Evolutionary conservation across 306 rosid genomes (phyloP).

Genomic region (Oxytropis ochrocephala): DNA sequence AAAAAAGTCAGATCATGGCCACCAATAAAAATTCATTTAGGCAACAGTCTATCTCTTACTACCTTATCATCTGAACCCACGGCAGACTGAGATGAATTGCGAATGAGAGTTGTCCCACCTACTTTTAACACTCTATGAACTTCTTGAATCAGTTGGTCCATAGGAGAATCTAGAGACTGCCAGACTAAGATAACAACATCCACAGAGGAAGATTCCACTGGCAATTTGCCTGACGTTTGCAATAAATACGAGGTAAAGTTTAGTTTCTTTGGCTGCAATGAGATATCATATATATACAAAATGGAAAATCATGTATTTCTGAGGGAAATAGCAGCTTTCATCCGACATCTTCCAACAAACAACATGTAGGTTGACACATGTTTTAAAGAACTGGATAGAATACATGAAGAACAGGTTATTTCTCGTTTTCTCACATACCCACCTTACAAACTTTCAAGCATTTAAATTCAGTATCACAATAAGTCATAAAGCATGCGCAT

Average conservation of each 20-base stretch:
- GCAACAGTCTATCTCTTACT: slow-evolving; percentile 14
- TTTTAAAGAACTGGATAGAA: background rate
- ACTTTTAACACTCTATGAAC: slow-evolving; percentile 62
- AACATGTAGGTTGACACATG: background rate
- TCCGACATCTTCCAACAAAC: background rate
- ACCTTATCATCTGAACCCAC: slow-evolving; percentile 46
- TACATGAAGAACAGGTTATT: background rate
- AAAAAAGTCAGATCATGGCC: slow-evolving; percentile 18
- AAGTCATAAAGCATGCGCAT: background rate
- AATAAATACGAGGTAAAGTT: slow-evolving; percentile 2
- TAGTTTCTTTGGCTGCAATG: background rate
- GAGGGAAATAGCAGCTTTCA: background rate
- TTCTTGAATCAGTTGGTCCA: slow-evolving; percentile 55
- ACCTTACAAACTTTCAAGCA: background rate
- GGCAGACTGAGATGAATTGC: slow-evolving; percentile 39
- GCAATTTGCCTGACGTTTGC: slow-evolving; percentile 51
- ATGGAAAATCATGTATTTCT: background rate
- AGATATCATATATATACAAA: background rate
- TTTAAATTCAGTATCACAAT: background rate
- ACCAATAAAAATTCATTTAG: background rate
- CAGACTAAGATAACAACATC: slow-evolving; percentile 47
- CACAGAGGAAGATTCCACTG: slow-evolving; percentile 58
- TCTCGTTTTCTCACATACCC: background rate
- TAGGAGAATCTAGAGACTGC: slow-evolving; percentile 49
- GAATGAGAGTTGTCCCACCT: slow-evolving; percentile 53